Base-by-base conservation (phyloP, 2,329 filamentous ascomycete species). In the Nigrospora sphaerica region DNA sequence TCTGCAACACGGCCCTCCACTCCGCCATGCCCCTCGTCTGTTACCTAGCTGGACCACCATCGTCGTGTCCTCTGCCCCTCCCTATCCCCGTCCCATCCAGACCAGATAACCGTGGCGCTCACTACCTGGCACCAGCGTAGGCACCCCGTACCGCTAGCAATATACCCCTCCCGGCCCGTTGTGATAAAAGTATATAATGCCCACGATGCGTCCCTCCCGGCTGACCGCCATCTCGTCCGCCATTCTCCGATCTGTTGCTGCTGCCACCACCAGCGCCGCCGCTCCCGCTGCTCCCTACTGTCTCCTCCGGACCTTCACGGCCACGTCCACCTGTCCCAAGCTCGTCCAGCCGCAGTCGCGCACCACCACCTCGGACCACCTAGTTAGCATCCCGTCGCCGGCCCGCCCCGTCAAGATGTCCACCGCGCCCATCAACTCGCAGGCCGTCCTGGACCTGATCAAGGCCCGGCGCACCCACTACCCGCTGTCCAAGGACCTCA, bases 391-490 rank as follows among this genome's bases (percentile, higher is more conserved):
- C 36, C 39, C 48, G 32, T 38, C 49, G 9, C 45, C 54, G 49
- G 57, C 59, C 45, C 51, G 52, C 46, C 51, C 64, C 50, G 49
- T 57, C 64, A 70, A 61, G 58, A 75, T 73, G 70, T 62, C 71
- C 50, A 52, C 59, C 50, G 43, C 41, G 9, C 41, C 68, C 57
- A 65, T 63, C 50, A 65, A 65, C 53, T 64, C 76, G 60, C 66
- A 72, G 51, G 47, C 72, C 52, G 73, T 88, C 70, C 66, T 88
- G 63, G 72, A 83, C 51, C 76, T 81, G 61, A 64, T 86, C 73
- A 78, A 81, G 71, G 64, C 70, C 64, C 85, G 87, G 63, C 85
- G 86, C 67, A 77, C 79, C 62, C 69, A 77, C 74, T 89, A 91
- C 72, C 66, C 72, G 44, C 78, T 88, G 48, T 77, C 72, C 72